A percentile compares a stretch with the other conserved stretches of the same genome.
Conservation (phyloP, 1,284 basidiomycete genomes). For the Pseudozyma tsukubaensis region DNA sequence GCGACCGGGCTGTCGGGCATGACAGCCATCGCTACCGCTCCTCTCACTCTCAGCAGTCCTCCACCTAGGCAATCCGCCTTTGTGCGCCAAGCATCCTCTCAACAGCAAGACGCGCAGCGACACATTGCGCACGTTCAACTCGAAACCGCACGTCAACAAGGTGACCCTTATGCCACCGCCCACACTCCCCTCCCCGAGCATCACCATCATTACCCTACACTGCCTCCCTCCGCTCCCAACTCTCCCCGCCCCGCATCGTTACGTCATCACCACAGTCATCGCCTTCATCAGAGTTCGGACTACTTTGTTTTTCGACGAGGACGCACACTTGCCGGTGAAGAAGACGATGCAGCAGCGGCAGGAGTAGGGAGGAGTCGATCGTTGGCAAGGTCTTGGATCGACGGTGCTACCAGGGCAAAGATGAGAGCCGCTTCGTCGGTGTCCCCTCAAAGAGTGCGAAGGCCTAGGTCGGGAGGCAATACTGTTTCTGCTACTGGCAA, state of each 20-base stretch:
- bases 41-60: constrained; percentile 17
- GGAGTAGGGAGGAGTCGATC: constrained; percentile 10
- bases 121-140: constrained; percentile 48
- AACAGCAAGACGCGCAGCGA: constrained; percentile 30
- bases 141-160: constrained; percentile 60
- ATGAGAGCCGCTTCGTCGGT: neutral
- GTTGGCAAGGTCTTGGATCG: constrained; percentile 18
- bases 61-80: neutral
- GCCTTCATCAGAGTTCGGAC: constrained; percentile 7
- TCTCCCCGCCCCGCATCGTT: constrained; percentile 6
- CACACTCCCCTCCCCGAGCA: constrained; percentile 11
- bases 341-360: neutral
- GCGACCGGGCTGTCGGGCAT: constrained; percentile 49
- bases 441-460: neutral
- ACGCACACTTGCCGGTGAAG: neutral
- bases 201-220: constrained; percentile 23
- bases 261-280: constrained; percentile 15
- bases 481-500: neutral
- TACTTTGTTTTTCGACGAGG: constrained; percentile 7
- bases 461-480: constrained; percentile 10
- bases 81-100: neutral
- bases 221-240: neutral
- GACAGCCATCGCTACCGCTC: constrained; percentile 48
- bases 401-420: neutral
- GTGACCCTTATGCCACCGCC: constrained; percentile 40